Conservation (phyloP, 805 yeast genomes). For the Peterozyma xylosa region DNA sequence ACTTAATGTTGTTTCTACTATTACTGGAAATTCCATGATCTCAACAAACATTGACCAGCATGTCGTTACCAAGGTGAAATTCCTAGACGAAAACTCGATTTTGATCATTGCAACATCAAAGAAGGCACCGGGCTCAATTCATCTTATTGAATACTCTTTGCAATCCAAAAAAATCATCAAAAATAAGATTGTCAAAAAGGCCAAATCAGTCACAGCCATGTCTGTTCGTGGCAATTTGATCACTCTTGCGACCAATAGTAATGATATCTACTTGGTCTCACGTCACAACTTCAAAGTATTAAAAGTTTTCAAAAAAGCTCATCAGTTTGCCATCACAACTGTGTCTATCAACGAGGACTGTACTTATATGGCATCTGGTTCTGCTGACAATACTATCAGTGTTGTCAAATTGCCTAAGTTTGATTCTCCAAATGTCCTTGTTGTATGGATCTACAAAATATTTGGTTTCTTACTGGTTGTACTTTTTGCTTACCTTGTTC, state of each 20-base stretch:
- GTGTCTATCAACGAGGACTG: constrained; percentile 67
- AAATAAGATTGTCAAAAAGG: constrained; percentile 34
- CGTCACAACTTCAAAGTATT: constrained; percentile 42
- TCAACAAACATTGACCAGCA: constrained; percentile 18
- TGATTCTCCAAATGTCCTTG: constrained; percentile 25
- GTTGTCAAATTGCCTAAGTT: constrained; percentile 47
- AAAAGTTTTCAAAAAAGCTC: constrained; percentile 60
- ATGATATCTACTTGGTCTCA: constrained; percentile 52
- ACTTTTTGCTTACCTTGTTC: constrained; percentile 13
- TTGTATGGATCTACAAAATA: constrained; percentile 18
- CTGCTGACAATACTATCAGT: constrained; percentile 70
- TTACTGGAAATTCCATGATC: constrained; percentile 28
- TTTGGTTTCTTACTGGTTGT: constrained; percentile 17
- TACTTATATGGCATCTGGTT: constrained; percentile 56
- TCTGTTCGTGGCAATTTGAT: constrained; percentile 35
- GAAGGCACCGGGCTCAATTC: constrained; percentile 29
- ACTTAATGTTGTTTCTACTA: constrained; percentile 44
- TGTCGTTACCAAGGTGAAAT: constrained; percentile 35
- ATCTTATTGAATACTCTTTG: constrained; percentile 35
- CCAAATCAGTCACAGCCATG: constrained; percentile 51
- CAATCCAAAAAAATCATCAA: constrained; percentile 32
- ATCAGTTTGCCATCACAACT: constrained; percentile 70
- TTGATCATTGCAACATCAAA: constrained; percentile 36
- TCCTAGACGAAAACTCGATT: constrained; percentile 22
- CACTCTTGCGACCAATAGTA: constrained; percentile 59